These are phyloP conservation scores for Aurantiochytrium sp. DNA, from an alignment of 108 stramenopile genomes.

Conservation along the genomic window DNA sequence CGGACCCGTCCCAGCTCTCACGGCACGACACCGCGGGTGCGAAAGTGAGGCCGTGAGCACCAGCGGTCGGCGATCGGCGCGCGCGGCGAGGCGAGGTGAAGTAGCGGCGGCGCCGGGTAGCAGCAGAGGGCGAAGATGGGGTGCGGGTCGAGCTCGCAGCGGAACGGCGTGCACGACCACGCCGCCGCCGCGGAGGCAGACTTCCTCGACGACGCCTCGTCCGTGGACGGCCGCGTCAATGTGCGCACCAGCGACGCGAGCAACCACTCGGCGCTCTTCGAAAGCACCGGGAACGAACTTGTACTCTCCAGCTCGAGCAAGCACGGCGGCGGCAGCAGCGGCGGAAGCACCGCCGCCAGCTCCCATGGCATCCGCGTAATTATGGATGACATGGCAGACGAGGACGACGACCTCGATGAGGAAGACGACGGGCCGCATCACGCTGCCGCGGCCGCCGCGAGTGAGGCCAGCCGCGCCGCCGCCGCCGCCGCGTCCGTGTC, in stretches of 20 bases:
- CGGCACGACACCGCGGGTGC: too few species aligned
- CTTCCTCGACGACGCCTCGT: neutral
- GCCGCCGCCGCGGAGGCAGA: neutral
- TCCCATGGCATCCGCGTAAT: neutral
- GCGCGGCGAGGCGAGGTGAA: too few species aligned
- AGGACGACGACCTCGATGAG: neutral
- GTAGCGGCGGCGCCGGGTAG: too few species aligned
- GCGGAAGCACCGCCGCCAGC: neutral
- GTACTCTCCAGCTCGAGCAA: neutral
- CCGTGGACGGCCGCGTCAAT: neutral
- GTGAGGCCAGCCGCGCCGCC: too few species aligned
- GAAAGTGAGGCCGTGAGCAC: too few species aligned
- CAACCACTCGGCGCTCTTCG: neutral
- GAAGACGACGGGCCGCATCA: too few species aligned
- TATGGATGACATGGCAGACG: neutral
- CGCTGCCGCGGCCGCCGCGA: too few species aligned
- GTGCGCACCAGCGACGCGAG: neutral
- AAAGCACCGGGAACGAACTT: neutral
- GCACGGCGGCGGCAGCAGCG: neutral
- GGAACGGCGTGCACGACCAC: conserved; percentile 4
- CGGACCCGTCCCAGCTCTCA: too few species aligned
- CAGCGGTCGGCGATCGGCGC: too few species aligned
- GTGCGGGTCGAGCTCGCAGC: conserved; percentile 10
- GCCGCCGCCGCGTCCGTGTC: neutral
- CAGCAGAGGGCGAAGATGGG: too few species aligned